These are phyloP conservation scores for Pulicaria dysenterica DNA, from an alignment of 129 eudicot species.

Conservation along the genomic window DNA sequence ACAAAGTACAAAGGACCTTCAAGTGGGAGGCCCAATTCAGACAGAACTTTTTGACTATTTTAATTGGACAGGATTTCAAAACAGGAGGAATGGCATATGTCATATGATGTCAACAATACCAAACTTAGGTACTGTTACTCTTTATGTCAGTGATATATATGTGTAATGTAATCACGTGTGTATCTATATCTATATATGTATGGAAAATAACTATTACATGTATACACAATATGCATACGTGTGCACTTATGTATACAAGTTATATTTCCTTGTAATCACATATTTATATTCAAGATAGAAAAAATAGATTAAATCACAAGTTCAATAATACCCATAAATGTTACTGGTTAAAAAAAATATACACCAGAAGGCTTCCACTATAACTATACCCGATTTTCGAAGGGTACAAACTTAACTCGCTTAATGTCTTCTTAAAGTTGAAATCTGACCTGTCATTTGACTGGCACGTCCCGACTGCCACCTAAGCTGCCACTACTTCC, in stretches of 20 bases:
- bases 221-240: too few species aligned
- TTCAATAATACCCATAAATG: slow-evolving; percentile 25
- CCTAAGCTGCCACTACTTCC: slow-evolving; percentile 40
- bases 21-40: too few species aligned
- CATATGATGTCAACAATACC: too few species aligned
- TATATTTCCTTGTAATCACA: not conserved
- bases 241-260: too few species aligned
- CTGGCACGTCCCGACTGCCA: slow-evolving; percentile 36
- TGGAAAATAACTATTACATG: too few species aligned
- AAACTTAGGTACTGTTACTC: too few species aligned
- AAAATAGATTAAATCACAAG: slow-evolving; percentile 20
- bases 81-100: too few species aligned
- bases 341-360: slow-evolving; percentile 25
- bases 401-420: slow-evolving; percentile 30
- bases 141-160: too few species aligned
- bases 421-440: slow-evolving; percentile 26
- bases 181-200: not conserved
- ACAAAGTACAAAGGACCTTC: too few species aligned
- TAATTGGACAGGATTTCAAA: too few species aligned
- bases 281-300: not conserved
- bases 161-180: not conserved
- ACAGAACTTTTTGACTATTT: too few species aligned
- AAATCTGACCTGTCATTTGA: slow-evolving; percentile 38
- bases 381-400: slow-evolving; percentile 34
- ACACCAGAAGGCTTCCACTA: slow-evolving; percentile 35